Evolutionary conservation across 2,329 filamentous ascomycete species (phyloP), one percentile per base, ranked within the genome.

Genomic region (Thermochaetoides dissita): DNA sequence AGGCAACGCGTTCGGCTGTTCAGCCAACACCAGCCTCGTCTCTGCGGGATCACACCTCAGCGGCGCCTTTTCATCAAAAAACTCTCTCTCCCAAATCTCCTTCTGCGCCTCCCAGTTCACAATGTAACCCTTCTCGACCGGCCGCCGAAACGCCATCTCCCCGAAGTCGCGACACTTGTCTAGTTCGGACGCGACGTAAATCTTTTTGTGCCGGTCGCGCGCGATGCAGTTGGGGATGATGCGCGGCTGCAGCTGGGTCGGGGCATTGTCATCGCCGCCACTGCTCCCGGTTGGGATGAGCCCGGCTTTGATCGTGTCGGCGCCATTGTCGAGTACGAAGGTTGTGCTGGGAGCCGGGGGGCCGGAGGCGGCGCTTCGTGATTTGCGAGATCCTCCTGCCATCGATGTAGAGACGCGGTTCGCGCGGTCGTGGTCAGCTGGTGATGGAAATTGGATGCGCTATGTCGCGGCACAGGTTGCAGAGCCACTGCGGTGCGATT

Each of bases 41-140:
- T 89, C 80, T 41, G 72, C 67, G 0, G 89, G 84, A 51, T 93
- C 80, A 59, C 82, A 86, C 53, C 68, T 72, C 51, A 78, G 64
- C 29, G 71, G 68, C n/a, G 76, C 76, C 50, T 75, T 75, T 44
- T 72, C 66, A 51, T 82, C 78, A 53, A 94, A 80, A 55, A 96
- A 84, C 46, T 88, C 80, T 52, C 81, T 77, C 55, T 95, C 87
- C 91, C 91, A 98, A 40, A 98, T 85, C 56, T 91, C 88, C 62
- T 85, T 89, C 65, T 98, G 77, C 0, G 83, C 81, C 61, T 98
- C 91, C 91, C 91, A 98, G 57, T 89, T 95, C 47, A 96, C 88
- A 39, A 96, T 71, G 57, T 84, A 96, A 7, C 91, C 91, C 61
- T 88, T 93, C 61, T 98, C 91, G 1, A 96, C 84, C 0, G 91